phyloP scores from a whole-genome alignment of 495 filamentous ascomycete species.

The Trichocladium uniseriatum region DNA sequence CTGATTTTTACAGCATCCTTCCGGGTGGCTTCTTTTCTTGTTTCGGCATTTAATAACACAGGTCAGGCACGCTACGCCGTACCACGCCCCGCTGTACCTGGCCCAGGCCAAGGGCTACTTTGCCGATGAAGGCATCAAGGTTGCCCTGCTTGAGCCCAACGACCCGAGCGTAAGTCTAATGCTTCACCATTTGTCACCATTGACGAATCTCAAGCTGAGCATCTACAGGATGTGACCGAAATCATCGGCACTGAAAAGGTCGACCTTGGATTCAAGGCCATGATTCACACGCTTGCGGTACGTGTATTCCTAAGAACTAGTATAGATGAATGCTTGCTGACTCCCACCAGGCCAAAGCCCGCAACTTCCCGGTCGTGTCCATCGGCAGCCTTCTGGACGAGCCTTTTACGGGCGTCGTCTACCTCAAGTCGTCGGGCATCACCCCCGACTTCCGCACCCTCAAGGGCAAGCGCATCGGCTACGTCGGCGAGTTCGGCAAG shows the following conservation, averaged over 20 bases:
- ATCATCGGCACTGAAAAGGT: conserved; percentile 63
- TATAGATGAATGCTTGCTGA: neutral
- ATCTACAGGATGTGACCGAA: conserved; percentile 51
- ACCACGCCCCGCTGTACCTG: conserved; percentile 63
- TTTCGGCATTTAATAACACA: neutral
- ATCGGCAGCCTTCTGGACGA: conserved; percentile 62
- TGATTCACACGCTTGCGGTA: conserved; percentile 65
- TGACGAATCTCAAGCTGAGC: neutral
- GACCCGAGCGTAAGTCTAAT: conserved; percentile 45
- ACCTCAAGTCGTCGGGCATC: conserved; percentile 59
- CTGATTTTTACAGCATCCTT: too few species aligned
- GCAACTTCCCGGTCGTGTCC: conserved; percentile 57
- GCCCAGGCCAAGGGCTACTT: conserved; percentile 62
- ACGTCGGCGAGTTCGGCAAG: conserved; percentile 67
- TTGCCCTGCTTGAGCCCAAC: conserved; percentile 62
- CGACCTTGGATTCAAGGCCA: conserved; percentile 66
- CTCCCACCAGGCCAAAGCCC: conserved; percentile 51
- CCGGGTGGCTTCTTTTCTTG: neutral
- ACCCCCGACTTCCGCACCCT: conserved; percentile 54
- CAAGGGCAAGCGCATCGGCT: conserved; percentile 63
- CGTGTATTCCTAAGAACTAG: neutral
- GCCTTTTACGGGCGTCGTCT: conserved; percentile 64
- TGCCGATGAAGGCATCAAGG: conserved; percentile 59
- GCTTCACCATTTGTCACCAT: neutral
- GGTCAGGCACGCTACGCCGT: conserved; percentile 59